Percentiles rank a stretch among this genome's conserved stretches.
These are phyloP conservation scores for Xylaria sp. DNA, from an alignment of 2,329 filamentous ascomycete species.

Conservation along the genomic window DNA sequence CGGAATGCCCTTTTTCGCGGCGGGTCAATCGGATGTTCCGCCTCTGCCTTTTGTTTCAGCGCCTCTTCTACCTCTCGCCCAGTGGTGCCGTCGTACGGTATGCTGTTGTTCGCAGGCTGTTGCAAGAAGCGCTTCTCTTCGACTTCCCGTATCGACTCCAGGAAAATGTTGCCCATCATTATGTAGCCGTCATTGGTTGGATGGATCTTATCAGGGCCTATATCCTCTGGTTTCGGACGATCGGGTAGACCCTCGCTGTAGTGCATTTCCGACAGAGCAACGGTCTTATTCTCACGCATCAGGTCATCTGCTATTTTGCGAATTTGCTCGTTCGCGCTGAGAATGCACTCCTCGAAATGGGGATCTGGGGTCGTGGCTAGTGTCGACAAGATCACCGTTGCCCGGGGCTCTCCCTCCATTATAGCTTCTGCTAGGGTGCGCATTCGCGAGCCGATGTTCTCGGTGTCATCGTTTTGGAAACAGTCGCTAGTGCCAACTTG, in stretches of 20 bases:
- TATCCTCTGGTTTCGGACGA: conserved; percentile 33
- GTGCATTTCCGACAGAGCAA: conserved; percentile 39
- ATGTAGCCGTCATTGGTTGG: conserved; percentile 40
- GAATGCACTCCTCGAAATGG: conserved; percentile 35
- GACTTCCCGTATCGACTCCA: conserved; percentile 36
- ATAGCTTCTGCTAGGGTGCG: conserved; percentile 32
- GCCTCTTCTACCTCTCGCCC: conserved; percentile 34
- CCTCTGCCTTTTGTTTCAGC: conserved; percentile 28
- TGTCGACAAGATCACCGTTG: conserved; percentile 38
- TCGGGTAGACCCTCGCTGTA: conserved; percentile 34
- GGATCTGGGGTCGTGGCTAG: conserved; percentile 33
- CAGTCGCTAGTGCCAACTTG: conserved; percentile 39
- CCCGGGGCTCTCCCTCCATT: conserved; percentile 30
- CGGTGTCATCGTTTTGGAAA: conserved; percentile 35
- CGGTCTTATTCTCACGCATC: conserved; percentile 31
- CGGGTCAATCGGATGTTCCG: conserved; percentile 29
- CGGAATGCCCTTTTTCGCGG: neutral
- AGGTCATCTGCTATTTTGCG: conserved; percentile 35
- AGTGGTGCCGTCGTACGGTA: conserved; percentile 33
- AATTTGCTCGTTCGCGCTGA: conserved; percentile 36
- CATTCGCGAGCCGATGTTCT: conserved; percentile 31
- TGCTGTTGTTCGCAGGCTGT: conserved; percentile 28
- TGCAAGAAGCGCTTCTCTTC: conserved; percentile 34
- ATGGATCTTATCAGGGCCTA: conserved; percentile 36
- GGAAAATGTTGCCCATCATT: conserved; percentile 40